Percentiles rank a stretch among this genome's conserved stretches.
phyloP scores from a whole-genome alignment of 306 rosid species.

The Citrullus colocynthis region DNA sequence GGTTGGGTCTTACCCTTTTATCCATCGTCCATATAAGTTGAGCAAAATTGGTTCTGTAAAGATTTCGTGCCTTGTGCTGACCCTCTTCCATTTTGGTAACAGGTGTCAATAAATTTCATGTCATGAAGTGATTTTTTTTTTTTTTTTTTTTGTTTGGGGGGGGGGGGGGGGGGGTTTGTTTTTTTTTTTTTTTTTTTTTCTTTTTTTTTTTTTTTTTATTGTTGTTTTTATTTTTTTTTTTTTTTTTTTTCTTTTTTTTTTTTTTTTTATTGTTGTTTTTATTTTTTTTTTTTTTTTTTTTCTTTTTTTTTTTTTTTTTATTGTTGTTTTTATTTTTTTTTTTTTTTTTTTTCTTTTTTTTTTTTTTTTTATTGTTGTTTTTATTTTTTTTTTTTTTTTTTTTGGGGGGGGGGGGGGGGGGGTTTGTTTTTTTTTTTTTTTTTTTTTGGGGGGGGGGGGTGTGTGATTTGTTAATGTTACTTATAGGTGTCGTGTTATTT shows the following conservation, averaged over 20 bases:
- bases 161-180: background rate
- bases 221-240: too few species aligned
- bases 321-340: too few species aligned
- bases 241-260: too few species aligned
- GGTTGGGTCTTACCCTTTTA: constrained; percentile 26
- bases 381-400: background rate
- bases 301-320: too few species aligned
- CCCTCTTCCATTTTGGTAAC: background rate
- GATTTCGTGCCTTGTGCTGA: background rate
- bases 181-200: too few species aligned
- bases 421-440: background rate
- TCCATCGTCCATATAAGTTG: background rate
- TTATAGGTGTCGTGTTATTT: background rate
- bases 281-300: too few species aligned
- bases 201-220: too few species aligned
- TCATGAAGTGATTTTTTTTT: background rate
- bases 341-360: too few species aligned
- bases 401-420: too few species aligned
- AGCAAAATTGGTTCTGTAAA: background rate
- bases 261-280: too few species aligned
- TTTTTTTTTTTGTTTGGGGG: too few species aligned
- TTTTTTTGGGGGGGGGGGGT: background rate
- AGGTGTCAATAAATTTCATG: background rate
- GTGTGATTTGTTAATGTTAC: background rate
- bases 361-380: too few species aligned